Base-by-base conservation (phyloP, 1,284 basidiomycete species). In the Austroboletus rostrupii region DNA sequence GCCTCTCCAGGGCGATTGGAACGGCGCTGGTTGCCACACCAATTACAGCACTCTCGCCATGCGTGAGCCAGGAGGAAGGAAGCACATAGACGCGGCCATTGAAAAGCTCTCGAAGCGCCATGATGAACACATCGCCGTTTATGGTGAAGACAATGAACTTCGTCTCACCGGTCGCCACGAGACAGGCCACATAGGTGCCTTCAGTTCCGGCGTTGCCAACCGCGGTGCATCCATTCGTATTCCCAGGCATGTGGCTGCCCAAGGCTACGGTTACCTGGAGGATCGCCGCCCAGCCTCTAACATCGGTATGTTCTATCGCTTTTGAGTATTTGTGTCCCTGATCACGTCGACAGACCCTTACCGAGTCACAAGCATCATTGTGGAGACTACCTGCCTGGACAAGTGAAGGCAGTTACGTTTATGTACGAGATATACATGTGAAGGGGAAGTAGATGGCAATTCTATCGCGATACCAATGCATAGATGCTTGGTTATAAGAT, bases 1-100 rank as follows among this genome's bases (percentile, higher is more conserved):
- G 77, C 96, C 96, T 56, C 87, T 99, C 65, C 74, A 78, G 62
- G 97, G 97, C 61, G 97, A 99, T 73, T 99, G 97, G 97, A 99
- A 99, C 75, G 97, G 97, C 70, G 97, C 97, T 56, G 97, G 97
- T 54, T 92, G 90, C 76, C 92, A 92, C 80, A 89, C 87, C 74
- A 97, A 96, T 83, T 96, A 81, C 80, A 91, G 87, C 61, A 97
- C 95, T 61, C 85, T 88, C 72, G 78, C 78, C 45, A 97, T 96
- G 87, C 92, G 94, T 58, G 89, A 91, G 67, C 83, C 86, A 40
- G 93, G 92, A 70, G 97, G 97, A 66, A 93, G 96, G 78, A 91
- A 96, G 76, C 71, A 76, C 60, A 99, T 99, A 69, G 90, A 99
- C 67, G 85, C 83, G 53, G 95, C 94, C 51, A 97, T 99, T 68